Percentiles rank a stretch among this genome's conserved stretches.
Evolutionary conservation across 148 eudicot species (phyloP).

Genomic region (Chenopodium suecicum): DNA sequence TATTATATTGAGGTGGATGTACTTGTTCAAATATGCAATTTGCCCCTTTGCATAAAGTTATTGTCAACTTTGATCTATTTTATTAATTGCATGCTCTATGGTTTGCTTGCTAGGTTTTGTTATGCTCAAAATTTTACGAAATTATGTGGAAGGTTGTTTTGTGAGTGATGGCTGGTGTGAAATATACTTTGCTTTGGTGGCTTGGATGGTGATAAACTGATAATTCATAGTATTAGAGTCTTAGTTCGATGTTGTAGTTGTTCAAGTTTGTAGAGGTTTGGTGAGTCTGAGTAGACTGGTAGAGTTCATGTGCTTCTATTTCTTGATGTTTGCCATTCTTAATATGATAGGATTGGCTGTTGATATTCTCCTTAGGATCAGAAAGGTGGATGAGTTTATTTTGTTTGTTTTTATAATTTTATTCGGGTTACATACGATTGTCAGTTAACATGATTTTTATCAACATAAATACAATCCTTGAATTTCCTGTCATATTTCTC

Average conservation of each 20-base stretch:
- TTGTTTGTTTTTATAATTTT: too few relatives aligned
- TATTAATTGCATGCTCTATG: not conserved
- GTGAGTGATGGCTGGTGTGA: not conserved
- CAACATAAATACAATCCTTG: not conserved
- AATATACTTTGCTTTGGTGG: not conserved
- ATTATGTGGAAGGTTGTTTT: not conserved
- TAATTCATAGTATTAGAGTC: not conserved
- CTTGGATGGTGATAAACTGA: not conserved
- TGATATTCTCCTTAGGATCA: not conserved
- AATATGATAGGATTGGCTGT: not conserved
- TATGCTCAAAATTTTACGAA: not conserved
- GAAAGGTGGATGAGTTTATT: not conserved
- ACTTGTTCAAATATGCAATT: slow-evolving; percentile 1
- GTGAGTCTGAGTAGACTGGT: not conserved
- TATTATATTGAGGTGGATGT: not conserved
- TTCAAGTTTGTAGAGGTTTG: not conserved
- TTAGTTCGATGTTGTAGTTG: not conserved
- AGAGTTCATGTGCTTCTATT: too few relatives aligned
- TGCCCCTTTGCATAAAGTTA: not conserved
- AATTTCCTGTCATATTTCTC: not conserved
- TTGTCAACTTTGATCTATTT: not conserved
- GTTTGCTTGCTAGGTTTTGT: not conserved
- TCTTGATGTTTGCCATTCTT: too few relatives aligned
- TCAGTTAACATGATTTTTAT: not conserved
- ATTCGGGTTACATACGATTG: too few relatives aligned